These are phyloP conservation scores for Pugionium dolabratum DNA, from an alignment of 345 rosid species.

Conservation along the genomic window DNA sequence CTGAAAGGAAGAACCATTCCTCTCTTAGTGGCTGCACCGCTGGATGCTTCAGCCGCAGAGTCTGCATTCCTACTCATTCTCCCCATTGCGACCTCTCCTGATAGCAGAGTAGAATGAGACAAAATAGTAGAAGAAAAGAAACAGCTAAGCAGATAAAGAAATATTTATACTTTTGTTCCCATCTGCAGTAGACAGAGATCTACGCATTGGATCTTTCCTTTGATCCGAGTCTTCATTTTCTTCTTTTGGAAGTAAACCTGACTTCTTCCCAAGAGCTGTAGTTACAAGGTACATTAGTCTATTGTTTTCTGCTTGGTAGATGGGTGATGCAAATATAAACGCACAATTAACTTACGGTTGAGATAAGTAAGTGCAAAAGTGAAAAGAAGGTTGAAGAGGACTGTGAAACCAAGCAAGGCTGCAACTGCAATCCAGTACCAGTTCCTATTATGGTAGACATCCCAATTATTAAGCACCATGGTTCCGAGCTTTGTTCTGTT, in stretches of 20 bases:
- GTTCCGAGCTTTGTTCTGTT: constrained; percentile 48
- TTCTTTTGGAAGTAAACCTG: constrained; percentile 65
- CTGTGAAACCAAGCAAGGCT: constrained; percentile 63
- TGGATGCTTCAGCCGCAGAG: constrained; percentile 36
- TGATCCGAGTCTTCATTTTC: constrained; percentile 34
- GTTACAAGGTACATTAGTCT: constrained; percentile 1
- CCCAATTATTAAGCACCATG: constrained; percentile 53
- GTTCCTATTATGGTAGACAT: constrained; percentile 48
- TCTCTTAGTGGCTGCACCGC: constrained; percentile 46
- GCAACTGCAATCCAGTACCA: constrained; percentile 86
- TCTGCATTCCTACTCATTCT: constrained; percentile 36
- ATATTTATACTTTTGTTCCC: constrained; percentile 42
- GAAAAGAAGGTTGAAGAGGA: constrained; percentile 76
- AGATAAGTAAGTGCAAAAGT: constrained; percentile 66
- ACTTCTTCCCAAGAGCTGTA: constrained; percentile 68
- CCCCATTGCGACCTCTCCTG: constrained; percentile 53
- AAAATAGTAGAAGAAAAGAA: neutral
- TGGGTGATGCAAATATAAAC: constrained; percentile 4
- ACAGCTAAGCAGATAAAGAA: constrained; percentile 9
- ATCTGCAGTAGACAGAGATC: constrained; percentile 46
- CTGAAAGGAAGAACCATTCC: constrained; percentile 82
- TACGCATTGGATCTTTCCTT: constrained; percentile 30
- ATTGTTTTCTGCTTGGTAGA: neutral
- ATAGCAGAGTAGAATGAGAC: constrained; percentile 10
- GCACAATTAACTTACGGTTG: constrained; percentile 53